These are phyloP conservation scores for Nannochloris sp. DNA, from an alignment of 139 green algal genomes.

Conservation along the genomic window DNA sequence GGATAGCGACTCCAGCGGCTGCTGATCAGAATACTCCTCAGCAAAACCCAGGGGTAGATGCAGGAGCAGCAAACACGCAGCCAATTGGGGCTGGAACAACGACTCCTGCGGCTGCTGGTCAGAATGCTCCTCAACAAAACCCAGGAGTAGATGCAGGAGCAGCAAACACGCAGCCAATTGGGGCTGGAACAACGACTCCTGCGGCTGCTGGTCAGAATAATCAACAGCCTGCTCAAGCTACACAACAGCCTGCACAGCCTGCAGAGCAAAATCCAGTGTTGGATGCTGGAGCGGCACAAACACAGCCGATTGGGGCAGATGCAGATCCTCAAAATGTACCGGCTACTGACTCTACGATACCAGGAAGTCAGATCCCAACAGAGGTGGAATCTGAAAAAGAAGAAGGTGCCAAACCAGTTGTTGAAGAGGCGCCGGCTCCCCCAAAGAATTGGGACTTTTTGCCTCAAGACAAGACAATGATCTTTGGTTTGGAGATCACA, in stretches of 20 bases:
- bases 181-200: too few relatives aligned
- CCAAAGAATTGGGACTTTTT: constrained; percentile 4
- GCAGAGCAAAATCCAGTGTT: too few relatives aligned
- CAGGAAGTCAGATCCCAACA: neutral
- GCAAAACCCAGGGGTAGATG: neutral
- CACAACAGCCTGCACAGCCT: too few relatives aligned
- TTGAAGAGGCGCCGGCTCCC: neutral
- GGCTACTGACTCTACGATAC: too few relatives aligned
- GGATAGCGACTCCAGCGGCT: neutral
- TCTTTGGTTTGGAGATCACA: constrained; percentile 5
- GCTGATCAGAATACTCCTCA: neutral
- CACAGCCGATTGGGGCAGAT: too few relatives aligned
- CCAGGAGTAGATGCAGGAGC: neutral
- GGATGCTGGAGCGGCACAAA: too few relatives aligned
- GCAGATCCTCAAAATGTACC: too few relatives aligned
- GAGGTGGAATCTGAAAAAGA: neutral
- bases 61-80: neutral
- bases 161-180: neutral
- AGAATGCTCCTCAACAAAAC: neutral
- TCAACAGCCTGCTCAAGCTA: too few relatives aligned
- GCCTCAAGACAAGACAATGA: constrained; percentile 7
- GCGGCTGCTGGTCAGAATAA: too few relatives aligned
- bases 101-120: neutral
- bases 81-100: too few relatives aligned
- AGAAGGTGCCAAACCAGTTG: neutral